Evolutionary conservation across 2,329 filamentous ascomycete genomes (phyloP).

Genomic region (Ophiosphaerella narmari): DNA sequence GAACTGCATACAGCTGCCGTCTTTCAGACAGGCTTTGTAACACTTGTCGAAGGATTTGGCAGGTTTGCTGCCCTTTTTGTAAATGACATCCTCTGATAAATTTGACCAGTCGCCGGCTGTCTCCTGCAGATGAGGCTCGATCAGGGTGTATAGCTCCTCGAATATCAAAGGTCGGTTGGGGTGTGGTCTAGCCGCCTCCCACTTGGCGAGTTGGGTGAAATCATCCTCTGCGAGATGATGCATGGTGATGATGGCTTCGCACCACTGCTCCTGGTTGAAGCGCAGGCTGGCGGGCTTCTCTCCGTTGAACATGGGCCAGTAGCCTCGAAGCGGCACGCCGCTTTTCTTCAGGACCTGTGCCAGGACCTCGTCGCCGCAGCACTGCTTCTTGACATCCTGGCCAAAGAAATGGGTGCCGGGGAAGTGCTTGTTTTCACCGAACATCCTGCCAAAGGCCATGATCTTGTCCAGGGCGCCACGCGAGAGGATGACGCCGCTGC

Average conservation of each 20-base stretch:
- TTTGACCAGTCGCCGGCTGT: constrained; percentile 41
- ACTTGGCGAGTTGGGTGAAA: constrained; percentile 30
- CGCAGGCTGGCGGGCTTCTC: constrained; percentile 46
- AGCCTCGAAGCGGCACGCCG: constrained; percentile 42
- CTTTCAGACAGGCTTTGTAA: constrained; percentile 32
- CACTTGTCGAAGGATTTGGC: constrained; percentile 36
- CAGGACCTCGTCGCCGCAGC: constrained; percentile 47
- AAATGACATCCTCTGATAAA: constrained; percentile 34
- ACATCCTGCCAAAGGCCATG: constrained; percentile 44
- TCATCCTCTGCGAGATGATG: constrained; percentile 42
- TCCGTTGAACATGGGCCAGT: constrained; percentile 54
- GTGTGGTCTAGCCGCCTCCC: constrained; percentile 30
- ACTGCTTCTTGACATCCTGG: constrained; percentile 37
- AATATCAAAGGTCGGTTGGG: constrained; percentile 37
- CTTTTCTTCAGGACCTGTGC: constrained; percentile 45
- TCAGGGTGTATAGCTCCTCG: constrained; percentile 38
- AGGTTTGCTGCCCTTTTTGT: constrained; percentile 21
- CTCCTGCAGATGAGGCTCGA: constrained; percentile 31
- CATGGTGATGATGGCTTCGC: constrained; percentile 48
- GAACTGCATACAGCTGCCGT: constrained; percentile 39
- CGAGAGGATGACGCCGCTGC: constrained; percentile 51
- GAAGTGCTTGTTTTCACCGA: constrained; percentile 37
- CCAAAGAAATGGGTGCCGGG: constrained; percentile 44
- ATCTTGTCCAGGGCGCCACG: constrained; percentile 55
- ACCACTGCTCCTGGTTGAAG: constrained; percentile 50